These are phyloP conservation scores for Mycena olivaceomarginata DNA, from an alignment of 768 basidiomycete genomes.

Conservation along the genomic window DNA sequence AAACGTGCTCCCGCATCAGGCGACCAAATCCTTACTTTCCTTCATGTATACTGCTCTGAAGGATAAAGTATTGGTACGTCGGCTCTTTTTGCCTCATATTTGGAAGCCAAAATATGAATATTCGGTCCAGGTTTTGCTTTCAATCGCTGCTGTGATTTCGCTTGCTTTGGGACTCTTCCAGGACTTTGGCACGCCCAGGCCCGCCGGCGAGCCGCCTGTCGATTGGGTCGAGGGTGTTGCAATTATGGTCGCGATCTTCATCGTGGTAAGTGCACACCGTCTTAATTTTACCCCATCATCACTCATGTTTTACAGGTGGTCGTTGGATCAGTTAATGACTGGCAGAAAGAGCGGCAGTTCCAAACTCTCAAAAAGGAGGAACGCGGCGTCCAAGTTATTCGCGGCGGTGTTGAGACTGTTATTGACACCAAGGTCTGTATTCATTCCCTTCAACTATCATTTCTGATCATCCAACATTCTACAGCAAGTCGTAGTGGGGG, in stretches of 20 bases:
- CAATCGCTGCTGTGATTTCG: conserved; percentile 94
- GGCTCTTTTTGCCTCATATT: conserved; percentile 21
- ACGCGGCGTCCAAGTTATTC: conserved; percentile 90
- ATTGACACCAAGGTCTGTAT: conserved; percentile 85
- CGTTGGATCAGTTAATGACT: conserved; percentile 97
- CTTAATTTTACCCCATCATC: conserved; percentile 28
- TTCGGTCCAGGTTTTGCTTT: conserved; percentile 82
- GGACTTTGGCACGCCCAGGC: conserved; percentile 86
- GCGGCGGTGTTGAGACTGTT: conserved; percentile 80
- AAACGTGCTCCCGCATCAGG: conserved; percentile 84
- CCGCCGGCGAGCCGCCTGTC: conserved; percentile 81
- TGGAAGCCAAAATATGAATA: background rate
- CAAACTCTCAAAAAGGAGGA: conserved; percentile 96
- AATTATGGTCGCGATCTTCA: conserved; percentile 84
- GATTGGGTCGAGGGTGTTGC: conserved; percentile 98
- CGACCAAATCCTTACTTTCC: conserved; percentile 79
- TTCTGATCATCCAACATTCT: conserved; percentile 39
- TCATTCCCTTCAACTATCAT: conserved; percentile 38
- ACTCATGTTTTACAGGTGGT: conserved; percentile 70
- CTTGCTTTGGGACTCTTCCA: conserved; percentile 96
- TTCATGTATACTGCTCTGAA: conserved; percentile 93
- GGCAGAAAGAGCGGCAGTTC: conserved; percentile 99
- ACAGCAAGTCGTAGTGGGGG: conserved; percentile 95
- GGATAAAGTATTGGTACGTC: conserved; percentile 91
- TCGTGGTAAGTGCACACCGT: conserved; percentile 74